Evolutionary conservation across 1,284 basidiomycete species (phyloP).

Genomic region (Puccinia polysora): DNA sequence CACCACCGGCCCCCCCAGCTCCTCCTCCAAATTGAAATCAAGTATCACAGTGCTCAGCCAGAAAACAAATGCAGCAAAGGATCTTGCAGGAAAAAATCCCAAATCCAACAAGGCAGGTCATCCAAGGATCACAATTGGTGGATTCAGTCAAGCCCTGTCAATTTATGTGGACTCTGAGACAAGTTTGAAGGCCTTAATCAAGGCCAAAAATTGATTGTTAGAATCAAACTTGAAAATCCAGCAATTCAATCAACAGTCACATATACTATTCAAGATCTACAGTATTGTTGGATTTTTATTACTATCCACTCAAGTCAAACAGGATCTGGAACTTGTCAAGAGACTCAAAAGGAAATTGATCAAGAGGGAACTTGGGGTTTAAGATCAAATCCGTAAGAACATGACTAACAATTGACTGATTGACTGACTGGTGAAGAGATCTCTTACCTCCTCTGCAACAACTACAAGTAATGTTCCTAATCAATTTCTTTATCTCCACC

Average conservation of each 20-base stretch:
- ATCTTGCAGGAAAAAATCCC: neutral
- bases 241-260: neutral
- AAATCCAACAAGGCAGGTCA: no score
- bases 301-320: conserved; percentile 1
- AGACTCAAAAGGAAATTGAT: neutral
- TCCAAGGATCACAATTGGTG: no score
- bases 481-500: neutral
- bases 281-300: neutral
- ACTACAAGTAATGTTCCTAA: no score
- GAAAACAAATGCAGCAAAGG: neutral
- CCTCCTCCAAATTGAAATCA: neutral
- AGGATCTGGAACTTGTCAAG: neutral
- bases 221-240: neutral
- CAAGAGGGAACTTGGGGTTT: neutral
- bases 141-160: neutral
- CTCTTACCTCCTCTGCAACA: no score
- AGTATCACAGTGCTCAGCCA: no score
- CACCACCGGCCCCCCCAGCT: neutral
- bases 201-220: neutral
- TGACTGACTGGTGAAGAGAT: no score
- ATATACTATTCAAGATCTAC: neutral
- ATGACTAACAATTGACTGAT: no score
- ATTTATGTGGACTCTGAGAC: neutral
- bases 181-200: neutral
- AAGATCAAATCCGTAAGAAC: neutral